Percentiles rank a stretch among this genome's conserved stretches.
These are phyloP conservation scores for Penicillium pulvis DNA, from an alignment of 495 filamentous ascomycete species.

Conservation along the genomic window DNA sequence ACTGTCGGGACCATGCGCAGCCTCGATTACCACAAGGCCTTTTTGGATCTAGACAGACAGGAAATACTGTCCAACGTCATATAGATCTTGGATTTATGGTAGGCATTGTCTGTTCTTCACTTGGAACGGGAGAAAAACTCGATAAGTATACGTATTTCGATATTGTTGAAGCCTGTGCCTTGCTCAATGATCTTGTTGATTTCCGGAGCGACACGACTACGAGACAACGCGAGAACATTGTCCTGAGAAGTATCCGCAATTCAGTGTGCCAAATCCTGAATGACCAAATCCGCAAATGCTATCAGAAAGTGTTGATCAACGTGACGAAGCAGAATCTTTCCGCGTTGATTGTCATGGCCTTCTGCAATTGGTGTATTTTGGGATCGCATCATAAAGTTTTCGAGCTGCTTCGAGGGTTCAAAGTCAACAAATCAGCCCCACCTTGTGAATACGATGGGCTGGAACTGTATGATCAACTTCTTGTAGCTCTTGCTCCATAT, in stretches of 20 bases:
- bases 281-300: not conserved
- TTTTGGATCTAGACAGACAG: slow-evolving; percentile 27
- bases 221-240: slow-evolving; percentile 24
- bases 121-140: slow-evolving; percentile 18
- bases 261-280: not conserved
- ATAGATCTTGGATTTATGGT: slow-evolving; percentile 18
- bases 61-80: slow-evolving; percentile 14
- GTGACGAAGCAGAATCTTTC: not conserved
- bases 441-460: not conserved
- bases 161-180: slow-evolving; percentile 13
- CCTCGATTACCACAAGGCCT: slow-evolving; percentile 12
- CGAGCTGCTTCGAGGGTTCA: not conserved
- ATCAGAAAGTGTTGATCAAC: not conserved
- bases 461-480: not conserved
- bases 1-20: slow-evolving; percentile 21
- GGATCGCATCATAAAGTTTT: not conserved
- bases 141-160: slow-evolving; percentile 5
- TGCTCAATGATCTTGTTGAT: slow-evolving; percentile 25
- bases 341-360: not conserved
- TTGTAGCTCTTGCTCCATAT: not conserved
- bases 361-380: not conserved
- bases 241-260: slow-evolving; percentile 6
- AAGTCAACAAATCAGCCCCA: not conserved
- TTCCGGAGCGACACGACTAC: slow-evolving; percentile 24
- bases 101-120: slow-evolving; percentile 15